A percentile compares a stretch with the other conserved stretches of the same genome.
Evolutionary conservation across 305 asterid species (phyloP).

Genomic region (Plantago coronopus): DNA sequence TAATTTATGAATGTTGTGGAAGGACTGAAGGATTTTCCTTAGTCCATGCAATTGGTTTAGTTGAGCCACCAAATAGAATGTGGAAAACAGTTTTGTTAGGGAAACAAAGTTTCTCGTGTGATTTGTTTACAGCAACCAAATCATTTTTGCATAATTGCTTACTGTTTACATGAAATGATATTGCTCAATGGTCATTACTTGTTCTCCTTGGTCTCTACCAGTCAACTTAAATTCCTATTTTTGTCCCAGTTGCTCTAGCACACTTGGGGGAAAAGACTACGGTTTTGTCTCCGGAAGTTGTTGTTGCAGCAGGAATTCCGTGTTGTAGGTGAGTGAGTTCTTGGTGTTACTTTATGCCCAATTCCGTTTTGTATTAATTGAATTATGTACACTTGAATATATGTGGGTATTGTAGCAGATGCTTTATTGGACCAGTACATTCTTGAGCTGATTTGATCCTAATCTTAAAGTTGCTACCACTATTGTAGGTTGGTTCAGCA

Average conservation of each 20-base stretch:
- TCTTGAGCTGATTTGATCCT: conserved; percentile 24
- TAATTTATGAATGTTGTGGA: not conserved
- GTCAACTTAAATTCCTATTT: conserved; percentile 32
- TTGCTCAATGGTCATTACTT: too few relatives aligned
- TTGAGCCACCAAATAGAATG: conserved; percentile 6
- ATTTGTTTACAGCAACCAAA: too few relatives aligned
- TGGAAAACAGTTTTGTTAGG: conserved; percentile 5
- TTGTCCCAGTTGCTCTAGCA: conserved; percentile 75
- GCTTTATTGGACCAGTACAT: conserved; percentile 14
- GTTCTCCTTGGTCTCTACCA: not conserved
- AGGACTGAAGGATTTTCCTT: too few relatives aligned
- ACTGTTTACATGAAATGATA: too few relatives aligned
- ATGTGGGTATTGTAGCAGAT: not conserved
- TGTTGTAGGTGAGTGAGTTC: conserved; percentile 77
- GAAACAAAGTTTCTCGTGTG: too few relatives aligned
- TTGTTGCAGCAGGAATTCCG: conserved; percentile 80
- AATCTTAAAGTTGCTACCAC: conserved; percentile 23
- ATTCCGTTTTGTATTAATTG: not conserved
- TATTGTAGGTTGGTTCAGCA: conserved; percentile 80
- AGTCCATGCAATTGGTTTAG: not conserved
- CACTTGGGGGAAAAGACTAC: conserved; percentile 94
- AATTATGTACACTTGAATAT: too few relatives aligned
- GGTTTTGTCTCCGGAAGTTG: conserved; percentile 76
- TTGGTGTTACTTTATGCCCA: not conserved
- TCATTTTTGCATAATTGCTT: too few relatives aligned